Percentiles rank a stretch among this genome's conserved stretches.
These are phyloP conservation scores for Trametes sp. DNA, from an alignment of 1,284 basidiomycete species.

Conservation along the genomic window DNA sequence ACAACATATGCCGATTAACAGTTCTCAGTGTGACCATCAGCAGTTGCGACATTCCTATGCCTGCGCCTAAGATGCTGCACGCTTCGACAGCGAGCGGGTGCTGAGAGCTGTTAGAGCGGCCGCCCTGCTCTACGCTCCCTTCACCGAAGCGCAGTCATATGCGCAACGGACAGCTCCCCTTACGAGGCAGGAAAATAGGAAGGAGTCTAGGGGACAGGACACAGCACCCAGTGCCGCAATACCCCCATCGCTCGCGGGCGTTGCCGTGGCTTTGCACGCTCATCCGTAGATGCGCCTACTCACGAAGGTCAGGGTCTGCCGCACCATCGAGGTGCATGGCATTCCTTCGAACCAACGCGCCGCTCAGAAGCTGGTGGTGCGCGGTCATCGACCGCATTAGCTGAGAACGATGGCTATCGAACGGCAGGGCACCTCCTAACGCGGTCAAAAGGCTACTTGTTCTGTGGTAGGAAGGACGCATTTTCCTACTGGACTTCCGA, in stretches of 20 bases:
- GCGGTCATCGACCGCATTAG: not conserved
- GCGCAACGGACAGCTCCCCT: not conserved
- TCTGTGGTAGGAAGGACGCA: no score
- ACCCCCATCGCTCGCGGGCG: not conserved
- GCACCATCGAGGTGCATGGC: not conserved
- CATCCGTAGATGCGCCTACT: no score
- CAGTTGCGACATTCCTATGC: no score
- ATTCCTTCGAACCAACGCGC: not conserved
- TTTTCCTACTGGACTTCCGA: no score
- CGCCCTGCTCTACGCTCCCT: not conserved
- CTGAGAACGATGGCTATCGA: no score
- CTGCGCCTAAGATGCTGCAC: no score
- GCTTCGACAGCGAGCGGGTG: not conserved
- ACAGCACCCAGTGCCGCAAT: not conserved
- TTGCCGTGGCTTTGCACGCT: not conserved
- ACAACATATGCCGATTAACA: no score
- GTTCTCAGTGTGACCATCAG: no score
- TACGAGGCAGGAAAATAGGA: not conserved
- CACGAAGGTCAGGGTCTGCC: not conserved
- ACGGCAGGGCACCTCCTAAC: no score
- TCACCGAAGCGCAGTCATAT: not conserved
- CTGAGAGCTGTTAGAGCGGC: not conserved
- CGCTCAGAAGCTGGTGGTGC: not conserved
- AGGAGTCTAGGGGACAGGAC: not conserved
- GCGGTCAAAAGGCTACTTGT: no score